These are phyloP conservation scores for Ophiostoma pallidulum DNA, from an alignment of 2,329 filamentous ascomycete genomes.

Conservation along the genomic window DNA sequence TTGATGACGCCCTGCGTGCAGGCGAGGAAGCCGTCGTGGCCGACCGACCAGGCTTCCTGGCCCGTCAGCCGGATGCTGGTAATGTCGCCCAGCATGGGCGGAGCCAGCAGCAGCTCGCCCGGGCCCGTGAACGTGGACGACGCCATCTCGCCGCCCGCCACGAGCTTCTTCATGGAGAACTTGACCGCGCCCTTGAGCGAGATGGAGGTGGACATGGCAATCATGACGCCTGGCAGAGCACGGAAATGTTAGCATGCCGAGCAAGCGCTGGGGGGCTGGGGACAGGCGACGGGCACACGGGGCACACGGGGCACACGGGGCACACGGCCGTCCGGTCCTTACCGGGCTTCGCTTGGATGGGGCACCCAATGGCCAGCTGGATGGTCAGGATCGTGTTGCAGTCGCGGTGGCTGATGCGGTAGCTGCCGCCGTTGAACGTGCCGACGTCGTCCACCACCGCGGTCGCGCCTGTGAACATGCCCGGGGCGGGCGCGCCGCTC, in stretches of 20 bases:
- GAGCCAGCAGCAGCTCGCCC: slow-evolving; percentile 79
- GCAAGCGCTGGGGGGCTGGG: too few species aligned
- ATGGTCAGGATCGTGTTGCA: slow-evolving; percentile 83
- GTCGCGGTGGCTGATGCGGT: slow-evolving; percentile 85
- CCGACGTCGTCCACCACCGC: slow-evolving; percentile 73
- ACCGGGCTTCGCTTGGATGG: slow-evolving; percentile 71
- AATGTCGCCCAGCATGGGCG: slow-evolving; percentile 73
- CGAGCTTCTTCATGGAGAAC: slow-evolving; percentile 85
- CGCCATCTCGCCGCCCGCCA: slow-evolving; percentile 69
- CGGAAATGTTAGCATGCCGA: too few species aligned
- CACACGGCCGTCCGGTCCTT: too few species aligned
- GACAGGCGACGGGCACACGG: too few species aligned
- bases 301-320: too few species aligned
- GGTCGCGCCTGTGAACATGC: slow-evolving; percentile 54
- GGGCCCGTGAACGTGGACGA: slow-evolving; percentile 79
- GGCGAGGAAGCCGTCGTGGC: slow-evolving; percentile 78
- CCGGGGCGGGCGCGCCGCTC: slow-evolving; percentile 31
- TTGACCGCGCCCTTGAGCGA: slow-evolving; percentile 75
- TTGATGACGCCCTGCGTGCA: slow-evolving; percentile 80
- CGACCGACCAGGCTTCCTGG: slow-evolving; percentile 70
- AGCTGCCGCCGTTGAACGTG: slow-evolving; percentile 95
- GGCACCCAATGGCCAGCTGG: slow-evolving; percentile 82
- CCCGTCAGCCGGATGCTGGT: slow-evolving; percentile 67
- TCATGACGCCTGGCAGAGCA: too few species aligned
- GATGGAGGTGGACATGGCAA: slow-evolving; percentile 86